Base-by-base conservation (phyloP, 2,329 filamentous ascomycete species). In the Xylaria sp. region DNA sequence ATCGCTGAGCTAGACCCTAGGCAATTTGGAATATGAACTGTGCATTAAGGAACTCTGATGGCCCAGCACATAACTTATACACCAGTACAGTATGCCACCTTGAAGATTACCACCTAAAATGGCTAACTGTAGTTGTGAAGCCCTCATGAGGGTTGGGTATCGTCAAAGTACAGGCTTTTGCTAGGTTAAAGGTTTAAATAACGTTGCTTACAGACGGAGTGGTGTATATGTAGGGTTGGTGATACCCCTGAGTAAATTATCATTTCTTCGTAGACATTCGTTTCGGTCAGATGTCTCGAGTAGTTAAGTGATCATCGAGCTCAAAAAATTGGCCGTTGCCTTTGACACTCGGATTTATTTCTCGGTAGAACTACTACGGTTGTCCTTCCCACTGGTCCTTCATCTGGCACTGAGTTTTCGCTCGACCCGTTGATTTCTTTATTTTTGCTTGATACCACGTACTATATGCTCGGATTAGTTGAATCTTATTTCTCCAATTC, bases 1-100 rank as follows among this genome's bases (percentile, higher is more conserved):
- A 85, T 94, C 36, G 83, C 83, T 1, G 86, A 85, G 46, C 79
- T 95, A 71, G 90, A 94, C 79, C 93, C 92, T 1, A 86, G 86
- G 74, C 88, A 85, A 73, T 89, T 89, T 67, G 87, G 86, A 76
- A 83, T 88, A 15, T 88, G 75, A 77, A 15, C 25, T 62, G 49
- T 10, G 63, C 48, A 43, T 43, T 56, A n/a, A 57, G 57, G 36
- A 18, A 33, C n/a, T 9, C 39, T 13, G 36, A 43, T 52, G 55
- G 10, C 41, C 18, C 48, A 10, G 20, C 57, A 36, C 25, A 28
- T 58, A 36, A 61, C 36, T 54, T 36, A 3, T 33, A 31, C 23
- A 57, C 0, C 31, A 43, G 23, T 57, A 52, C 20, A 28, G n/a
- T 25, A 36, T 48, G 25, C 9, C 12, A 46, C 1, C n/a, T 49